A percentile compares a stretch with the other conserved stretches of the same genome.
Evolutionary conservation across 1,284 basidiomycete genomes (phyloP).

Genomic region (Testicularia cyperi): DNA sequence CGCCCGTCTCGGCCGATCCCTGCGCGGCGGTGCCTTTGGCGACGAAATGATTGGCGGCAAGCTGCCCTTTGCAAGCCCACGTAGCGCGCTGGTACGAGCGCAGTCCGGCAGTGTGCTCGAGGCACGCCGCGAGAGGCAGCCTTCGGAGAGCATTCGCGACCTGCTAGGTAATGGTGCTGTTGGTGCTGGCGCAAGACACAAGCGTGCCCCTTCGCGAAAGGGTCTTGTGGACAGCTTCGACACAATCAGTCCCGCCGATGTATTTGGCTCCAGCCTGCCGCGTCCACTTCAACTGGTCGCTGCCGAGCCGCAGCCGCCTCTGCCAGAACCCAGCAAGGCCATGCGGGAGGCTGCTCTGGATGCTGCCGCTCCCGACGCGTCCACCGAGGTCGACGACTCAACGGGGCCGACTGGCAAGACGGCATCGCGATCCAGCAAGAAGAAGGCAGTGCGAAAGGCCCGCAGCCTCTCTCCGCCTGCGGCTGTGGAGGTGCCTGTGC

Average conservation of each 20-base stretch:
- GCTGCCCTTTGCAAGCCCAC: conserved; percentile 34
- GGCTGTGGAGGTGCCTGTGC: conserved; percentile 18
- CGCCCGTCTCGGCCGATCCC: conserved; percentile 9
- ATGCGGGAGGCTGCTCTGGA: conserved; percentile 10
- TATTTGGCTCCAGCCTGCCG: conserved; percentile 45
- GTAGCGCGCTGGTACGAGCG: conserved; percentile 38
- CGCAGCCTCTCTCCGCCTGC: conserved; percentile 32
- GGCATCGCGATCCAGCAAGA: no score
- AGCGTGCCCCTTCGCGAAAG: conserved; percentile 26
- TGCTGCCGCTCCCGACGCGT: neutral
- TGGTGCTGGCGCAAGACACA: conserved; percentile 18
- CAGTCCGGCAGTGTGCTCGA: conserved; percentile 22
- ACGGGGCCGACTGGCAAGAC: conserved; percentile 4
- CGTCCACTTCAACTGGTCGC: conserved; percentile 16
- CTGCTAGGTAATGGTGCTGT: conserved; percentile 11
- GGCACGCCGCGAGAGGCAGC: conserved; percentile 14
- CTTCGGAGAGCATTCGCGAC: conserved; percentile 30
- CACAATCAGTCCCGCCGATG: conserved; percentile 56
- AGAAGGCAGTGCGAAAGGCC: conserved; percentile 17
- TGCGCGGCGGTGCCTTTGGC: conserved; percentile 10
- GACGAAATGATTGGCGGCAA: conserved; percentile 36
- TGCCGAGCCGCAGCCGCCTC: conserved; percentile 9
- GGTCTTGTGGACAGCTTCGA: conserved; percentile 16
- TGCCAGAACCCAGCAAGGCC: conserved; percentile 28
- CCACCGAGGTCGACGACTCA: conserved; percentile 6